phyloP scores from a whole-genome alignment of 306 rosid species.

The Citrullus amarus region DNA sequence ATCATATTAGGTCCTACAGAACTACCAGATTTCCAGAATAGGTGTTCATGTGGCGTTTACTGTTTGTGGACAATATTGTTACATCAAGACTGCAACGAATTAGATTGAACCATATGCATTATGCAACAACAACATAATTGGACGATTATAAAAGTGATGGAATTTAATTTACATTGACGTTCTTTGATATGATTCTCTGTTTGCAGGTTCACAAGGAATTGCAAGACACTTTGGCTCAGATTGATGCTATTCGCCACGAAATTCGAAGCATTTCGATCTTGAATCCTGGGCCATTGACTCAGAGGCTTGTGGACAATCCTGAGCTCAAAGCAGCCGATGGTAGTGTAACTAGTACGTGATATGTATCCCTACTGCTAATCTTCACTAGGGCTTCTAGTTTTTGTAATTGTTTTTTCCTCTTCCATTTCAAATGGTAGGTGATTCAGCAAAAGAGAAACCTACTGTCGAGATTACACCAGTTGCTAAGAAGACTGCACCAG shows the following conservation, averaged over 20 bases:
- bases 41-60: not conserved
- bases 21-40: not conserved
- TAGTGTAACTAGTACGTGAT: slow-evolving; percentile 7
- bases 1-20: not conserved
- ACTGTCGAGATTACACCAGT: slow-evolving; percentile 12
- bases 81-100: not conserved
- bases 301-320: slow-evolving; percentile 40
- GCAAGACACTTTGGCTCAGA: slow-evolving; percentile 69
- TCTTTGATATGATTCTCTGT: not conserved
- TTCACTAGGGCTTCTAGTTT: not conserved
- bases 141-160: not conserved
- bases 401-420: not conserved
- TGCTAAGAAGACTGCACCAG: not conserved
- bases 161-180: not conserved
- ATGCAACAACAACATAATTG: not conserved
- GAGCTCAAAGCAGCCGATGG: not conserved
- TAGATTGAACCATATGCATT: not conserved
- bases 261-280: slow-evolving; percentile 51
- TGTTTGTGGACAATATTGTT: not conserved
- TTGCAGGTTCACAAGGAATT: slow-evolving; percentile 76
- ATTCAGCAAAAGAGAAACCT: slow-evolving; percentile 2
- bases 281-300: slow-evolving; percentile 63
- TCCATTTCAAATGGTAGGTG: not conserved
- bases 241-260: slow-evolving; percentile 80
- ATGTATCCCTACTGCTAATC: not conserved